Base-by-base conservation (phyloP, 345 rosid genomes). In the Pelargonium nanum region DNA sequence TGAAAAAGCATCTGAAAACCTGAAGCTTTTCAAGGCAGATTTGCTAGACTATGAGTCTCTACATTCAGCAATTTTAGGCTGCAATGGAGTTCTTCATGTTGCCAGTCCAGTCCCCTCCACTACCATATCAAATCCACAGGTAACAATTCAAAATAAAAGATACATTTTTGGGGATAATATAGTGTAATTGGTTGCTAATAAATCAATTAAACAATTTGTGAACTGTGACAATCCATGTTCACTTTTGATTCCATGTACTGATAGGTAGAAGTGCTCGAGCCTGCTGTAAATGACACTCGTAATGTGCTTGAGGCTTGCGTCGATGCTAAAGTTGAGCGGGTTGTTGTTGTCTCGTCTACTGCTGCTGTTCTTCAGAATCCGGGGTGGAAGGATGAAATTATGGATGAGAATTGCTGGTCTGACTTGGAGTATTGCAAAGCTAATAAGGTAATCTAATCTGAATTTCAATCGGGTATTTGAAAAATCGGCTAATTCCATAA, bases 361-460 rank as follows among this genome's bases (percentile, higher is more conserved):
- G 67, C 72, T 65, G 83, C 93, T 15, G 70, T 82, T 63, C 0
- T 0, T 25, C 21, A 82, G 77, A 84, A 80, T 65, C 96, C 96
- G 53, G 1, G 6, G 5, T 85, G 81, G 85, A 68, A 72, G 64
- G 70, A 63, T 74, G 68, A 67, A 69, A 65, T 74, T 20, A 72
- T 57, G 73, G 83, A 80, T 64, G 93, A 85, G 74, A 23, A 70
- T 1, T 79, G 84, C 68, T 85, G 90, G 92, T 85, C 96, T 28
- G 78, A 80, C 53, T 61, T 63, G 70, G 88, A 84, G 20, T 82
- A 69, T 62, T 84, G 83, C 74, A 68, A 59, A 58, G 53, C 77
- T 48, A 79, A 76, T 26, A 67, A 83, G 72, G 89, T 85, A 61
- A 32, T 4, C 24, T 23, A 19, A 51, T 24, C 5, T 17, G 26